These are phyloP conservation scores for Venturia carpophila DNA, from an alignment of 2,329 filamentous ascomycete species.

Conservation along the genomic window DNA sequence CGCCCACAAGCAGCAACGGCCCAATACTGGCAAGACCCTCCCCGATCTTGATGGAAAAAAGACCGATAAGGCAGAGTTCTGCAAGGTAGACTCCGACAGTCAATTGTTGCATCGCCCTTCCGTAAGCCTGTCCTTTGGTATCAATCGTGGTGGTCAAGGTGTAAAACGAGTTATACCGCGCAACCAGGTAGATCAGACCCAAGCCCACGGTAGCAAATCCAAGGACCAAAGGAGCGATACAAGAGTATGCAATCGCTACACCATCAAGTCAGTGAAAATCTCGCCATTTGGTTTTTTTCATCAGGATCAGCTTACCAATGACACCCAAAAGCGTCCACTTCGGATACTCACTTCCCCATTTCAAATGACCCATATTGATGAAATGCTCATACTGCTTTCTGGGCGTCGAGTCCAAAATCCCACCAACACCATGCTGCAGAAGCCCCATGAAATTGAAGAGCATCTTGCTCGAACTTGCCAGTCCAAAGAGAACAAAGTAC, in stretches of 20 bases:
- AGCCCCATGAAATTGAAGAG: conserved; percentile 69
- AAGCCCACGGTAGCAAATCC: conserved; percentile 20
- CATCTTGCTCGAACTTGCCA: conserved; percentile 67
- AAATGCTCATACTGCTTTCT: conserved; percentile 33
- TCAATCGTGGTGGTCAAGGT: conserved; percentile 17
- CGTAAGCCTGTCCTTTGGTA: conserved; percentile 20
- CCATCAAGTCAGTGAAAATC: conserved; percentile 2
- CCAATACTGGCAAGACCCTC: conserved; percentile 21
- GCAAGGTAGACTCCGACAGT: conserved; percentile 18
- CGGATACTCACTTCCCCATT: conserved; percentile 35
- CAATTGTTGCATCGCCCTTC: conserved; percentile 19
- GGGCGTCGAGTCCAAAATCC: conserved; percentile 67
- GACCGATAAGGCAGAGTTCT: conserved; percentile 19
- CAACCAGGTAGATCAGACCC: conserved; percentile 17
- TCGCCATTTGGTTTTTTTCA: no score
- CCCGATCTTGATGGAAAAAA: conserved; percentile 23
- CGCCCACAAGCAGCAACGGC: conserved; percentile 36
- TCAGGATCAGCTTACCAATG: conserved; percentile 35
- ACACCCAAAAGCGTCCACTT: conserved; percentile 36
- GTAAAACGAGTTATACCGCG: conserved; percentile 20
- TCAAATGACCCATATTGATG: conserved; percentile 28
- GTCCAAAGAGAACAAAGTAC: conserved; percentile 88
- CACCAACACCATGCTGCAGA: conserved; percentile 65
- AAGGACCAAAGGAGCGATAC: conserved; percentile 20
- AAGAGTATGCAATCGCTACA: conserved; percentile 20